These are phyloP conservation scores for Lecanoromycetidae sp. DNA, from an alignment of 2,329 filamentous ascomycete genomes.

Conservation along the genomic window DNA sequence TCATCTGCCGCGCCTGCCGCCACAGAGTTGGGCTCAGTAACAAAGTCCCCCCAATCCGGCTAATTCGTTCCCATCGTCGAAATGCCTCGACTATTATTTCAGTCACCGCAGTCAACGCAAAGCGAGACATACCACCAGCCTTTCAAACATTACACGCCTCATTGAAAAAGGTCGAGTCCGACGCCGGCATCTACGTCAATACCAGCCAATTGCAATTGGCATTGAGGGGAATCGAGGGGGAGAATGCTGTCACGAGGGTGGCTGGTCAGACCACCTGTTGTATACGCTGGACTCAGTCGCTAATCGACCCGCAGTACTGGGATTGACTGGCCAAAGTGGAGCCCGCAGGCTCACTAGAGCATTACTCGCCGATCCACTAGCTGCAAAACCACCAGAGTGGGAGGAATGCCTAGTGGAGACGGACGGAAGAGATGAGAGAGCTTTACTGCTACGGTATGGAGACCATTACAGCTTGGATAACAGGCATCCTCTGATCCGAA, in stretches of 20 bases:
- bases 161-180: conserved; percentile 39
- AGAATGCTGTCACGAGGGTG: conserved; percentile 42
- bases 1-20: conserved; percentile 11
- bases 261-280: conserved; percentile 32
- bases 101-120: conserved; percentile 41
- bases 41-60: not conserved
- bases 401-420: conserved; percentile 46
- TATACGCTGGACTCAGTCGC: not conserved
- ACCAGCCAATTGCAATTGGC: conserved; percentile 49
- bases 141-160: conserved; percentile 43
- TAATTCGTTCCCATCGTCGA: not conserved
- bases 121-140: conserved; percentile 39
- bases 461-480: conserved; percentile 36
- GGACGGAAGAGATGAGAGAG: conserved; percentile 38
- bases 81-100: conserved; percentile 33
- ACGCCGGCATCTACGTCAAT: conserved; percentile 45
- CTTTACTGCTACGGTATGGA: conserved; percentile 53
- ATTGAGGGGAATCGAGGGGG: conserved; percentile 43
- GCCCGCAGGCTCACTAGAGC: conserved; percentile 53
- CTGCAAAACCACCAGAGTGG: conserved; percentile 51
- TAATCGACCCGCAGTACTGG: conserved; percentile 31
- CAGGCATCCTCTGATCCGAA: conserved; percentile 41
- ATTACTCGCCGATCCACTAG: conserved; percentile 58
- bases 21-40: not conserved
- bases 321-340: conserved; percentile 36